Evolutionary conservation across 2,329 filamentous ascomycete genomes (phyloP).

Genomic region (Trichophaea hybrida): DNA sequence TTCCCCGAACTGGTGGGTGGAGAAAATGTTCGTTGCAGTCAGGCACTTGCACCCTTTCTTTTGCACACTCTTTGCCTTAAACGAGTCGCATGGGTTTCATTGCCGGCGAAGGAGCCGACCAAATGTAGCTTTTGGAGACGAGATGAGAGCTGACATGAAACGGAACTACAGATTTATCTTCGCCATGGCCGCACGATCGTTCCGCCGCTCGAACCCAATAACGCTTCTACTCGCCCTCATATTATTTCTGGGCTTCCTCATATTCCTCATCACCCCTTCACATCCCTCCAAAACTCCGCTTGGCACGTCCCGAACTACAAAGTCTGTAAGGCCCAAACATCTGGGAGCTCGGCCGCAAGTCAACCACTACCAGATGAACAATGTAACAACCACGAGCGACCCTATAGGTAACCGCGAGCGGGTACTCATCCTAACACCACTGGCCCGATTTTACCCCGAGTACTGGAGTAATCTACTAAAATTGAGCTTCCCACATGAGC

Average conservation of each 20-base stretch:
- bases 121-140: not conserved
- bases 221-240: constrained; percentile 22
- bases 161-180: not conserved
- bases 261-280: constrained; percentile 21
- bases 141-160: not conserved
- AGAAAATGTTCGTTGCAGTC: not conserved
- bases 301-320: constrained; percentile 5
- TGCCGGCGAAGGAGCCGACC: not conserved
- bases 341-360: constrained; percentile 63
- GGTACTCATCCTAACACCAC: constrained; percentile 79
- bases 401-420: constrained; percentile 69
- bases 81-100: not conserved
- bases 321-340: not conserved
- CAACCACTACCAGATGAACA: constrained; percentile 86
- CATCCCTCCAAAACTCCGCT: constrained; percentile 2
- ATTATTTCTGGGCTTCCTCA: constrained; percentile 23
- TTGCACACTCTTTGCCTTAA: not conserved
- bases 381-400: constrained; percentile 66
- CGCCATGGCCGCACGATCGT: constrained; percentile 21
- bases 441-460: constrained; percentile 80
- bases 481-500: constrained; percentile 77
- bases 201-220: constrained; percentile 25
- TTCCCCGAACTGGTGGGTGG: not conserved
- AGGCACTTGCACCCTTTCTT: not conserved
- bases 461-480: constrained; percentile 91